Percentiles rank a stretch among this genome's conserved stretches.
Evolutionary conservation across 768 basidiomycete species (phyloP).

Genomic region (Tylopilus felleus): DNA sequence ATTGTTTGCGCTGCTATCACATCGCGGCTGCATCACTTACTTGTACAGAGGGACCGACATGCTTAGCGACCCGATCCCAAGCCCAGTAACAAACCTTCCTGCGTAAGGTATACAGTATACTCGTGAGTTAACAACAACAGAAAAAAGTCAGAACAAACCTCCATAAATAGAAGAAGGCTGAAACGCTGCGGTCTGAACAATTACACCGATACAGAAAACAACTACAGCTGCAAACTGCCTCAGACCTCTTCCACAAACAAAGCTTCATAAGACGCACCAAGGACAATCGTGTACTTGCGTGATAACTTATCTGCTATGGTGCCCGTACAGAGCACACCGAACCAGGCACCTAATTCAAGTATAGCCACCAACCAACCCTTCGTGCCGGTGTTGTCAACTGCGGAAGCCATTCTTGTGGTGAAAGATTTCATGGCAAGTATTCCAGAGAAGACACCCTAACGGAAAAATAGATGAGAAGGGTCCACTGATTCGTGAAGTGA

Average conservation of each 20-base stretch:
- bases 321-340: neutral
- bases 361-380: constrained; percentile 66
- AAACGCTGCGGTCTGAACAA: constrained; percentile 64
- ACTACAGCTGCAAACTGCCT: constrained; percentile 43
- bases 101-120: neutral
- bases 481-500: neutral
- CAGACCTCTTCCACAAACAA: neutral
- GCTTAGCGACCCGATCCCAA: constrained; percentile 77
- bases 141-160: constrained; percentile 30
- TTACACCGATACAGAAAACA: constrained; percentile 67
- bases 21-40: constrained; percentile 27
- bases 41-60: constrained; percentile 86
- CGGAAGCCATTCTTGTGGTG: constrained; percentile 50
- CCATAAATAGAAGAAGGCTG: constrained; percentile 63
- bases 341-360: neutral
- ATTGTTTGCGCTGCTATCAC: neutral
- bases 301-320: constrained; percentile 63
- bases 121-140: neutral
- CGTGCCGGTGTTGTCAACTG: constrained; percentile 42
- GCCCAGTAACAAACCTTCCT: constrained; percentile 73
- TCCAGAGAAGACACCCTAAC: constrained; percentile 73
- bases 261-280: constrained; percentile 37
- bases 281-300: constrained; percentile 27
- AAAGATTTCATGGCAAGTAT: constrained; percentile 62
- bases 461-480: neutral